Base-by-base conservation (phyloP, 23 red algal species). In the Gracilaria gracilis region DNA sequence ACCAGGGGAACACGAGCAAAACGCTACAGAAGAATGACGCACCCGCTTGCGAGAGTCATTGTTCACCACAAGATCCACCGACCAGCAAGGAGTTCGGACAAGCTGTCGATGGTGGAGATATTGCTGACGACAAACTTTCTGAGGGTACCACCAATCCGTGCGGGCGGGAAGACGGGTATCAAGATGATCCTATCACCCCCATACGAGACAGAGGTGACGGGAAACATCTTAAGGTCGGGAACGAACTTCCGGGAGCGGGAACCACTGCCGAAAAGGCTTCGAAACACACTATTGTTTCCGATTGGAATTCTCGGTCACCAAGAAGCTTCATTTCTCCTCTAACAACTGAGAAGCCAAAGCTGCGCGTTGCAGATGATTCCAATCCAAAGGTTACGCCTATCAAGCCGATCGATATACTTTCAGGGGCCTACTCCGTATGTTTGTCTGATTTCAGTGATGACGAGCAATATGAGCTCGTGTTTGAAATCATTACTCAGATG, bases 401-500 rank as follows among this genome's bases (percentile, higher is more conserved):
- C 23, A 25, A 77, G 27, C 34, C 72, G 46, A 0, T 15, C 9
- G 34, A 31, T 31, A 77, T 31, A 40, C 4, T 23, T 28, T 50
- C 72, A 33, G 40, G 40, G 7, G 21, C 72, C 24, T 77, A 51
- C 20, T 1, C 46, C 39, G 72, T 77, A 4, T 77, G 46, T 31
- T 14, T 77, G 39, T 77, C 39, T 27, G 72, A 50, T 28, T 77
- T 77, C 42, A 8, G 23, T 77, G 21, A 77, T 28, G 40, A 77
- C 12, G 40, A 77, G 23, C 72, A 77, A 20, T 28, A 77, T 37
- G 72, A 77, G 35, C 72, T 77, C 16, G 72, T 77, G 0, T 77
- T 77, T 20, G 72, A 77, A 50, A 46, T 77, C 9, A 51, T 77
- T 20, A 77, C 72, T 23, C 72, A 49, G 25, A 77, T 77, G 72